Base-by-base conservation (phyloP, 2,329 filamentous ascomycete genomes). In the Fusarium sp. region DNA sequence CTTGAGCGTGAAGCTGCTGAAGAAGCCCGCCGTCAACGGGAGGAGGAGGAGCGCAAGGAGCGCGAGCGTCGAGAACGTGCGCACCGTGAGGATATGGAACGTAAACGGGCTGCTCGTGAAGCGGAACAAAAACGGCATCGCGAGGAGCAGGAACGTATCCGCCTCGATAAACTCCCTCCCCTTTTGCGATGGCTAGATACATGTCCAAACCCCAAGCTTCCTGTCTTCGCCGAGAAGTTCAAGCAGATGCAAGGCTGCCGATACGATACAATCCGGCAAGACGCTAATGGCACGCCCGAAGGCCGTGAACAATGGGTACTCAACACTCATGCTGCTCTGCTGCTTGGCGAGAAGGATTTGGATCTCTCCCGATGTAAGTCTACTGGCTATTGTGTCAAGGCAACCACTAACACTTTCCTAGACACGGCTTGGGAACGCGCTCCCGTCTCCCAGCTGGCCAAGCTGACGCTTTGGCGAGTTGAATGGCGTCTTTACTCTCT, bases 221-320 rank as follows among this genome's bases (percentile, higher is more conserved):
- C 78, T 6, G 76, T 78, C 17, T 70, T 85, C 44, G 84, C 85
- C 5, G 76, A 80, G 47, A 81, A 81, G 38, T 88, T 89, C 70
- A 78, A 78, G 59, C 77, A 75, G 42, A 82, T 88, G 59, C 80
- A 84, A 63, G 86, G 86, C 14, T 84, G 87, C 43, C 83, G 87
- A 19, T 88, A 85, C 68, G 86, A 89, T 71, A 88, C 85, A 4
- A 86, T 89, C 53, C 79, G 79, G 13, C 79, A 80, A 4, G 78
- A 79, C 27, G 76, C 80, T 13, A 84, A 81, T 6, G 81, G 82
- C 8, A 83, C 81, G 10, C 65, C 79, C 2, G 81, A 81, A 42
- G 86, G 85, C n/a, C 80, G 85, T 45, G 86, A 88, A 65, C 85
- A 86, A 64, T 89, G 87, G 86, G 73, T 89, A 51, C 79, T 89